Conservation (phyloP, 2,329 filamentous ascomycete genomes). For the Hortaea sp. region DNA sequence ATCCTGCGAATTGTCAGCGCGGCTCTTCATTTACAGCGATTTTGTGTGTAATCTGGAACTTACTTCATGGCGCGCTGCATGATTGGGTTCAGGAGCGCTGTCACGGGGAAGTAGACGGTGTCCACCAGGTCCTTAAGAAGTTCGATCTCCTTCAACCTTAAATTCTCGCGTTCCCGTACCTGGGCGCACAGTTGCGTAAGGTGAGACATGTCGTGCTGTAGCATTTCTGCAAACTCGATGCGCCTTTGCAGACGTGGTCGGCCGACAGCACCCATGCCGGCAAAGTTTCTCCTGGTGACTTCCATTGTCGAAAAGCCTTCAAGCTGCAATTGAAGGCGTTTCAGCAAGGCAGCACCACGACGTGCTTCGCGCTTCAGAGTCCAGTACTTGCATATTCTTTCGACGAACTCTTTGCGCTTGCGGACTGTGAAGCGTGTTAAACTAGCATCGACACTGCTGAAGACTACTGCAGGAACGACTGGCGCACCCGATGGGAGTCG, state of each 20-base stretch:
- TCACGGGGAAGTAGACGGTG: slow-evolving; percentile 82
- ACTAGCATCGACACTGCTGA: slow-evolving; percentile 74
- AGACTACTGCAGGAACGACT: slow-evolving; percentile 81
- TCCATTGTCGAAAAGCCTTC: slow-evolving; percentile 97
- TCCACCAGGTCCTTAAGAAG: slow-evolving; percentile 73
- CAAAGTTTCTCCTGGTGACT: slow-evolving; percentile 87
- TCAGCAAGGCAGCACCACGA: slow-evolving; percentile 80
- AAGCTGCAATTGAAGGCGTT: slow-evolving; percentile 86
- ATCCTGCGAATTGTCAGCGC: slow-evolving; percentile 36
- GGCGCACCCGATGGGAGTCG: slow-evolving; percentile 89
- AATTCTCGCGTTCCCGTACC: slow-evolving; percentile 63
- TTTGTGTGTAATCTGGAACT: slow-evolving; percentile 32
- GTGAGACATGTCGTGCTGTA: slow-evolving; percentile 67
- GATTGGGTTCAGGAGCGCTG: slow-evolving; percentile 64
- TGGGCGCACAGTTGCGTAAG: slow-evolving; percentile 60
- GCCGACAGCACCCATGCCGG: slow-evolving; percentile 82
- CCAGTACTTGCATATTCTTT: slow-evolving; percentile 95
- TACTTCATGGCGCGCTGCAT: slow-evolving; percentile 73
- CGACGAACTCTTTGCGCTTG: slow-evolving; percentile 84
- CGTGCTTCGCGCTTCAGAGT: slow-evolving; percentile 90
- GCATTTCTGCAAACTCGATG: slow-evolving; percentile 74
- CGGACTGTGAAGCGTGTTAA: slow-evolving; percentile 73
- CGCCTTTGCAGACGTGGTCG: slow-evolving; percentile 66
- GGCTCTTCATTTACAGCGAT: background rate
- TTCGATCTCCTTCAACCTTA: slow-evolving; percentile 67